These are phyloP conservation scores for Rhododendron mucronatum DNA, from an alignment of 148 eudicot species.

Conservation along the genomic window DNA sequence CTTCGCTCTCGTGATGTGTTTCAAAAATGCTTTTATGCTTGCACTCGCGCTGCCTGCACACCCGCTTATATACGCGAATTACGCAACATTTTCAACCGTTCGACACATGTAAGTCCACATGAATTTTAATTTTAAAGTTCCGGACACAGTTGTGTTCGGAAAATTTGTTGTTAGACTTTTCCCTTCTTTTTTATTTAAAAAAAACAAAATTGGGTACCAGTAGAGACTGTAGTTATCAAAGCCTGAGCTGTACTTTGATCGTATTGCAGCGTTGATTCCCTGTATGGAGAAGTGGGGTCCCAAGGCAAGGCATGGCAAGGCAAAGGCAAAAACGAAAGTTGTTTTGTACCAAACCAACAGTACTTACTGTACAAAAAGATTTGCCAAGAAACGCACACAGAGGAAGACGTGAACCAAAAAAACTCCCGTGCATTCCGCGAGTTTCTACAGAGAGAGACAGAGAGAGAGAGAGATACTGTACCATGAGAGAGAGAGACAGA, in stretches of 20 bases:
- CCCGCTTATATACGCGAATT: no score
- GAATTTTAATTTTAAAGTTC: no score
- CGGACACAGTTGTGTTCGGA: no score
- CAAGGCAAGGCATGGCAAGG: not conserved
- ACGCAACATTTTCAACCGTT: no score
- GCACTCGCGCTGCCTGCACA: no score
- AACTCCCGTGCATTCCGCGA: conserved; percentile 22
- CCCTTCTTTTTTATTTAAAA: no score
- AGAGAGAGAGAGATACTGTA: not conserved
- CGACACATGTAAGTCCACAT: no score
- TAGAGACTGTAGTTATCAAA: not conserved
- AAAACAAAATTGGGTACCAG: not conserved
- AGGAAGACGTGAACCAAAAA: not conserved
- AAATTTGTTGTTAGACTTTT: no score
- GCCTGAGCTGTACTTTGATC: not conserved
- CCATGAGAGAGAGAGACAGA: not conserved
- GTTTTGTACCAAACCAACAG: not conserved
- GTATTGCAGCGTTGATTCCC: not conserved
- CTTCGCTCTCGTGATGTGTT: no score
- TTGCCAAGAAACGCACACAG: not conserved
- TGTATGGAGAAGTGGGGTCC: not conserved
- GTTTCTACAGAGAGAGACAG: conserved; percentile 4
- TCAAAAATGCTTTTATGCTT: no score
- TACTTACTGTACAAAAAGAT: not conserved
- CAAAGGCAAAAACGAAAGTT: no score